phyloP scores from a whole-genome alignment of 2,329 filamentous ascomycete genomes.

The Neofusicoccum sp. region DNA sequence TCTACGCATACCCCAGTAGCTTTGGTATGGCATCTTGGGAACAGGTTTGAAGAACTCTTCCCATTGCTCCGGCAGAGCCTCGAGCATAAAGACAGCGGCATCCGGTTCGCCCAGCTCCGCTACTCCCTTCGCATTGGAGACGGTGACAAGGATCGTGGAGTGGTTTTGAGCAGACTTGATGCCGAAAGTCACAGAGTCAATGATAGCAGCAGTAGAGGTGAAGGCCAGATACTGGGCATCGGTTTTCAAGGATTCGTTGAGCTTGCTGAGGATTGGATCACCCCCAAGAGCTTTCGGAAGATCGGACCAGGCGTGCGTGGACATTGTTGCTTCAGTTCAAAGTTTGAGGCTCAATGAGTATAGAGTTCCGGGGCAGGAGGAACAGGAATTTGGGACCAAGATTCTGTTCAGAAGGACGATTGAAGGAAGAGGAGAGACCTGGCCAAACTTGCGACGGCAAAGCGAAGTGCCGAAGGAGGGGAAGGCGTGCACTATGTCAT shows the following conservation, averaged over 20 bases:
- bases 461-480: not conserved
- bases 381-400: not conserved
- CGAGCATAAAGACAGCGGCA: conserved; percentile 40
- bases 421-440: not conserved
- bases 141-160: conserved; percentile 33
- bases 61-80: conserved; percentile 47
- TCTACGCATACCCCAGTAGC: conserved; percentile 42
- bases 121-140: conserved; percentile 32
- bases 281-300: conserved; percentile 32
- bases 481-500: conserved; percentile 2
- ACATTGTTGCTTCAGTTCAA: not conserved
- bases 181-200: conserved; percentile 32
- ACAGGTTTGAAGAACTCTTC: conserved; percentile 46
- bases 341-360: too few species aligned
- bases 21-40: conserved; percentile 43
- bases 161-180: conserved; percentile 36
- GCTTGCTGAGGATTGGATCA: conserved; percentile 27
- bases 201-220: conserved; percentile 35
- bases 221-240: conserved; percentile 37
- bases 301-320: conserved; percentile 29
- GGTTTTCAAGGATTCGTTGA: conserved; percentile 32
- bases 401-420: not conserved
- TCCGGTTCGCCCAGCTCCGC: conserved; percentile 30
- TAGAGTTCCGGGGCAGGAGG: too few species aligned
- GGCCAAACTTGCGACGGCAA: not conserved